Evolutionary conservation across 805 yeast genomes (phyloP).

Genomic region (Yarrowia sp.): DNA sequence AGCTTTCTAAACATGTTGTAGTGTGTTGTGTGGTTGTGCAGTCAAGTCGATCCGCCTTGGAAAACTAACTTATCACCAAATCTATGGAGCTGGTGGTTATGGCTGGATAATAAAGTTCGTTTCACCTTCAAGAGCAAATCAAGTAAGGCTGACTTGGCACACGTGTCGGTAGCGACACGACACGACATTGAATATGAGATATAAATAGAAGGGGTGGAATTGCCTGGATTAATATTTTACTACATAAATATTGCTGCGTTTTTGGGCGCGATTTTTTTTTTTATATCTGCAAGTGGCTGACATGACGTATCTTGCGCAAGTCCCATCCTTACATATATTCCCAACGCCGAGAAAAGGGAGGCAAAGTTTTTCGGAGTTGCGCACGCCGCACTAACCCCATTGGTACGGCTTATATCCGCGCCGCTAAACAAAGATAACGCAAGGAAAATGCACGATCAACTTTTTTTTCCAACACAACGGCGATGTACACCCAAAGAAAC

Average conservation of each 20-base stretch:
- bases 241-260: no score
- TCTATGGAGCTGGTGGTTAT: not conserved
- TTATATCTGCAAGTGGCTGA: not conserved
- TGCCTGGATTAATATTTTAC: no score
- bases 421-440: not conserved
- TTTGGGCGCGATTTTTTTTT: no score
- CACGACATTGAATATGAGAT: no score
- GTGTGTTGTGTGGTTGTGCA: not conserved
- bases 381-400: not conserved
- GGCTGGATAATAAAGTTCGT: not conserved
- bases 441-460: not conserved
- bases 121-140: not conserved
- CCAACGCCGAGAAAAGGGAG: not conserved
- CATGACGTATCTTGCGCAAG: no score
- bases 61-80: not conserved
- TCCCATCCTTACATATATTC: no score
- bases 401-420: not conserved
- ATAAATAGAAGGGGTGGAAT: no score
- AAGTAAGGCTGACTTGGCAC: not conserved
- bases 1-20: slow-evolving; percentile 4
- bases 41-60: not conserved
- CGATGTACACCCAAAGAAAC: not conserved
- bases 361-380: not conserved
- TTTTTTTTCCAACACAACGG: not conserved
- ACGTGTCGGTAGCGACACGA: not conserved